These are phyloP conservation scores for Ophiorrhiza pumila DNA, from an alignment of 257 asterid species.

Conservation along the genomic window DNA sequence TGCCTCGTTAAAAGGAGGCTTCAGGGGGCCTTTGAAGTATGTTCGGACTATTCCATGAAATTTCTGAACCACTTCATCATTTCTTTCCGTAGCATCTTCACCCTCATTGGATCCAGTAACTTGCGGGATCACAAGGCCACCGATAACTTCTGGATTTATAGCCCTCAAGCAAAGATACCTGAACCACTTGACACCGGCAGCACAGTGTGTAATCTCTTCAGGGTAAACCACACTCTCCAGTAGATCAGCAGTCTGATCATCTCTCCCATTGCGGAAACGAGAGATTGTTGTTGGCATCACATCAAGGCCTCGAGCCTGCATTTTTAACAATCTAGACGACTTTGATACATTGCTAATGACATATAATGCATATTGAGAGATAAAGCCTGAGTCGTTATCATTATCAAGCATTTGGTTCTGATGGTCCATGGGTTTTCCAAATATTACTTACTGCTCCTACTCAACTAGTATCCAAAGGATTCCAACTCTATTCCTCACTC, in stretches of 20 bases:
- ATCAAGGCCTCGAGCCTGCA: slow-evolving; percentile 94
- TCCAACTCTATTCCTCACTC: background rate
- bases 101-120: slow-evolving; percentile 20
- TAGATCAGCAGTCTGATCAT: slow-evolving; percentile 69
- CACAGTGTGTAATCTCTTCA: slow-evolving; percentile 91
- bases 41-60: slow-evolving; percentile 66
- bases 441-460: background rate
- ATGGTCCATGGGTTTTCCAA: background rate
- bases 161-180: slow-evolving; percentile 59
- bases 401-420: background rate
- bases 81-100: slow-evolving; percentile 13
- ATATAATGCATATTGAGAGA: background rate
- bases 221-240: slow-evolving; percentile 83
- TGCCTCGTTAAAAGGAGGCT: slow-evolving; percentile 84
- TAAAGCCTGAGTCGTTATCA: background rate
- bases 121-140: slow-evolving; percentile 10
- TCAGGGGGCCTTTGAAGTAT: slow-evolving; percentile 83
- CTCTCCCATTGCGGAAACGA: slow-evolving; percentile 89
- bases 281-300: slow-evolving; percentile 90
- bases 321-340: background rate
- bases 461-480: background rate
- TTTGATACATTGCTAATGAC: background rate
- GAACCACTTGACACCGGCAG: slow-evolving; percentile 93
- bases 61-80: slow-evolving; percentile 52
- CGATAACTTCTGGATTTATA: slow-evolving; percentile 23